These are phyloP conservation scores for Athelia psychrophila DNA, from an alignment of 1,284 basidiomycete species.

Conservation along the genomic window DNA sequence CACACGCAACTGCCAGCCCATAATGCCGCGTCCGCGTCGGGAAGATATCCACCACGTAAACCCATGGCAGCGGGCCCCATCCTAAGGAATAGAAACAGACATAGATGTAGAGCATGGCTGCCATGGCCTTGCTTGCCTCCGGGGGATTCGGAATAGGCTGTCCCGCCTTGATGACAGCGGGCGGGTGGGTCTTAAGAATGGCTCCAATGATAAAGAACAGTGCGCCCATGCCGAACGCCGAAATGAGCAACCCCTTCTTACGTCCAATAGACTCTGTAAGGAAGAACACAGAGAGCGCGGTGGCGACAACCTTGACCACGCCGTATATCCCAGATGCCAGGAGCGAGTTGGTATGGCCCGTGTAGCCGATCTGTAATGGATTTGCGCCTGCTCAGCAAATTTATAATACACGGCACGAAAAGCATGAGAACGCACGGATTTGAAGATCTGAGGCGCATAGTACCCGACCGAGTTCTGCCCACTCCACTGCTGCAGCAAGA, in stretches of 20 bases:
- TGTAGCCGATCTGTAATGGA: conserved; percentile 59
- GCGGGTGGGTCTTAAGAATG: conserved; percentile 73
- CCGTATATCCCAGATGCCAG: conserved; percentile 85
- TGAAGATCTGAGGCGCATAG: conserved; percentile 75
- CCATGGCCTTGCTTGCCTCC: conserved; percentile 64
- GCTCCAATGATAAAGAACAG: conserved; percentile 77
- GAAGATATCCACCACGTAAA: conserved; percentile 81
- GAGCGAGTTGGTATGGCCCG: conserved; percentile 55
- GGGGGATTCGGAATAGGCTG: conserved; percentile 29
- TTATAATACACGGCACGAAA: conserved; percentile 10
- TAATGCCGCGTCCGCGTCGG: conserved; percentile 78
- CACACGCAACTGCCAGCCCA: conserved; percentile 68
- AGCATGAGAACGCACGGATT: conserved; percentile 47
- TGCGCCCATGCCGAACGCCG: conserved; percentile 77
- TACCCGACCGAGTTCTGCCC: conserved; percentile 64
- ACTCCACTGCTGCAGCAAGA: conserved; percentile 57
- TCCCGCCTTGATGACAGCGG: conserved; percentile 28
- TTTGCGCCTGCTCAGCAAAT: too few species aligned
- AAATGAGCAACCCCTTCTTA: conserved; percentile 75
- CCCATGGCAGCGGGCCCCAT: conserved; percentile 63
- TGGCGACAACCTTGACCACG: conserved; percentile 73
- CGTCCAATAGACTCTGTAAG: conserved; percentile 78
- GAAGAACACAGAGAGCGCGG: conserved; percentile 44
- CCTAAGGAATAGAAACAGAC: conserved; percentile 78
- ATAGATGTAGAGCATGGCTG: conserved; percentile 73